Evolutionary conservation across 177 flowering plant genomes (phyloP).

Genomic region (Vitis hybrid): DNA sequence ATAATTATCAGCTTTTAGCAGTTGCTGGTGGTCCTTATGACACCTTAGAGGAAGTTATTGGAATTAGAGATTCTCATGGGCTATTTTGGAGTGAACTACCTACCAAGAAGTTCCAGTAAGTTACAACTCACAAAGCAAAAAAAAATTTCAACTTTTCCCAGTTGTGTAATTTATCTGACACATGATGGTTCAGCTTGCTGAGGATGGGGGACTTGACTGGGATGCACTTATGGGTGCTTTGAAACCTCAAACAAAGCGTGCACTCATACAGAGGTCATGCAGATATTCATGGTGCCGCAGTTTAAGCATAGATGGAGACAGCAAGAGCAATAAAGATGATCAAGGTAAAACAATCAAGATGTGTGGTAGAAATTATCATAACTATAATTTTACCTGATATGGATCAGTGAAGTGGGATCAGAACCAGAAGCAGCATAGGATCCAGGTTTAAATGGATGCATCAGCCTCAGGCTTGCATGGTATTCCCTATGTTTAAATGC

Average conservation of each 20-base stretch:
- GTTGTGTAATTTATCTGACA: slow-evolving; percentile 1
- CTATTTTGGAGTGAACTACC: slow-evolving; percentile 66
- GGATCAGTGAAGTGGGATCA: background rate
- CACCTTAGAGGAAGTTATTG: slow-evolving; percentile 87
- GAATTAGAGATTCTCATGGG: slow-evolving; percentile 66
- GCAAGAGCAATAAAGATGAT: slow-evolving; percentile 70
- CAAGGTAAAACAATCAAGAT: slow-evolving; percentile 38
- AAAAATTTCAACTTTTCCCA: background rate
- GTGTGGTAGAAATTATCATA: background rate
- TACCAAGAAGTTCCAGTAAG: slow-evolving; percentile 80
- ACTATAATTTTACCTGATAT: background rate
- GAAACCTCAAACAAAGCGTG: slow-evolving; percentile 76
- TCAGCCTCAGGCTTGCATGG: background rate
- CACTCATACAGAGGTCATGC: slow-evolving; percentile 86
- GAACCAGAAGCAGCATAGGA: background rate
- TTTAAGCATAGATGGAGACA: slow-evolving; percentile 70
- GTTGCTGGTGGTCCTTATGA: slow-evolving; percentile 93
- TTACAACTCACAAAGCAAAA: slow-evolving; percentile 3
- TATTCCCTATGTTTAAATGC: background rate
- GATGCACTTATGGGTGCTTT: slow-evolving; percentile 48
- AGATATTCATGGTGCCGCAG: slow-evolving; percentile 89
- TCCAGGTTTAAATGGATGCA: background rate
- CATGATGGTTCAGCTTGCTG: slow-evolving; percentile 54
- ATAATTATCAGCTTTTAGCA: slow-evolving; percentile 72
- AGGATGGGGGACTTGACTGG: slow-evolving; percentile 86